Evolutionary conservation across 2,329 filamentous ascomycete species (phyloP).

Genomic region (Colletotrichum sp.): DNA sequence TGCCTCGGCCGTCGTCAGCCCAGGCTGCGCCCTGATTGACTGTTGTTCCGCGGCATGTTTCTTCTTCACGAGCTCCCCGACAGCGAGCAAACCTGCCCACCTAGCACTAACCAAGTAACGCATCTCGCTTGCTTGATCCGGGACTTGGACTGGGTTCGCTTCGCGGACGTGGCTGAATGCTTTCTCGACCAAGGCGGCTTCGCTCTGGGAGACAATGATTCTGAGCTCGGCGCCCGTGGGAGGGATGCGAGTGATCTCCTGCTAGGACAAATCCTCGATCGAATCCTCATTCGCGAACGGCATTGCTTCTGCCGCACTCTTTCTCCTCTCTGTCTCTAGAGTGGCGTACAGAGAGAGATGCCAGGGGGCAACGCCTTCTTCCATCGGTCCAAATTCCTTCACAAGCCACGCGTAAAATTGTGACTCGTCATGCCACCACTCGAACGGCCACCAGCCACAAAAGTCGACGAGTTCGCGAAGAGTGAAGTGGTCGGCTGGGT

Average conservation of each 20-base stretch:
- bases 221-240: accelerated
- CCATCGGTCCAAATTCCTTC: background rate
- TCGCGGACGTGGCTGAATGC: accelerated
- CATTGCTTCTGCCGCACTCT: accelerated
- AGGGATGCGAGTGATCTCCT: too few relatives aligned
- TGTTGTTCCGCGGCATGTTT: accelerated
- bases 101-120: too few relatives aligned
- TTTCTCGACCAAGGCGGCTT: too few relatives aligned
- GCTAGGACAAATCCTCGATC: too few relatives aligned
- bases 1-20: too few relatives aligned
- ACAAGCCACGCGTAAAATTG: background rate
- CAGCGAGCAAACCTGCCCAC: too few relatives aligned
- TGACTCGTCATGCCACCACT: background rate
- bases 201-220: too few relatives aligned
- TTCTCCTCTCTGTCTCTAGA: accelerated
- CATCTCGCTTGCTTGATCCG: too few relatives aligned
- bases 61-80: too few relatives aligned
- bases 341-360: background rate
- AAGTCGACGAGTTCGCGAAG: background rate
- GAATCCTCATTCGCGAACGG: background rate
- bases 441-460: background rate
- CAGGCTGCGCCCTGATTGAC: too few relatives aligned
- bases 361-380: background rate
- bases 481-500: background rate
- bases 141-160: too few relatives aligned